A percentile compares a stretch with the other conserved stretches of the same genome.
These are phyloP conservation scores for Saturnispora hagleri DNA, from an alignment of 805 yeast species.

Conservation along the genomic window DNA sequence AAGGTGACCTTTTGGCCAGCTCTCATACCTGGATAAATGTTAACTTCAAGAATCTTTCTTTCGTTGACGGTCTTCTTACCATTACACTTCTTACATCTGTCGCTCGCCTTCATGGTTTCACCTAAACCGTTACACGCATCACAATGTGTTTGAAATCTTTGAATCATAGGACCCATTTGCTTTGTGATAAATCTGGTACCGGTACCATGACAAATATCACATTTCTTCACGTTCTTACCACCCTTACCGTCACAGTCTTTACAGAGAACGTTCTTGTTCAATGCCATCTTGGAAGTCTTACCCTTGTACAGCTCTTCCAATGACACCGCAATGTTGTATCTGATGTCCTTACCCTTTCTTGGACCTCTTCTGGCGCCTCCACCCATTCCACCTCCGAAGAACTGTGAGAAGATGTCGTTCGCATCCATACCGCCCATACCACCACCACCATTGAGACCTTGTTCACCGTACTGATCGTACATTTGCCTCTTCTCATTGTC, in stretches of 20 bases:
- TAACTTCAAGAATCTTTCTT: conserved; percentile 89
- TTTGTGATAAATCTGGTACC: conserved; percentile 89
- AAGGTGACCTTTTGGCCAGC: conserved; percentile 87
- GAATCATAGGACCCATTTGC: conserved; percentile 99
- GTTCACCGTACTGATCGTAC: conserved; percentile 88
- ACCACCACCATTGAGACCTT: conserved; percentile 76
- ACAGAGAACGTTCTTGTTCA: conserved; percentile 87
- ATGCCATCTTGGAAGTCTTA: conserved; percentile 85
- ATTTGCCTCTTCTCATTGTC: conserved; percentile 83
- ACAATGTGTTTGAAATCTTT: conserved; percentile 93
- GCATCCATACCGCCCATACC: conserved; percentile 45
- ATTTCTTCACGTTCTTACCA: conserved; percentile 86
- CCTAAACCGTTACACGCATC: conserved; percentile 90
- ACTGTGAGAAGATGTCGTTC: conserved; percentile 49
- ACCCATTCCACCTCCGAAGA: conserved; percentile 49
- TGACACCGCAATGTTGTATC: conserved; percentile 75
- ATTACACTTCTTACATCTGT: conserved; percentile 75
- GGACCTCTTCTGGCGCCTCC: conserved; percentile 71
- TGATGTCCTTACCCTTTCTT: conserved; percentile 81
- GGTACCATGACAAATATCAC: conserved; percentile 81
- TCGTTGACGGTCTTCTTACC: conserved; percentile 85
- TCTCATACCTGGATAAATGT: conserved; percentile 94
- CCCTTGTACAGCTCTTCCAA: conserved; percentile 93
- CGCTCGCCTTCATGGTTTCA: conserved; percentile 76
- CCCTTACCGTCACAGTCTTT: conserved; percentile 88